Conservation (phyloP, 305 asterid genomes). For the Fraxinus platypoda region DNA sequence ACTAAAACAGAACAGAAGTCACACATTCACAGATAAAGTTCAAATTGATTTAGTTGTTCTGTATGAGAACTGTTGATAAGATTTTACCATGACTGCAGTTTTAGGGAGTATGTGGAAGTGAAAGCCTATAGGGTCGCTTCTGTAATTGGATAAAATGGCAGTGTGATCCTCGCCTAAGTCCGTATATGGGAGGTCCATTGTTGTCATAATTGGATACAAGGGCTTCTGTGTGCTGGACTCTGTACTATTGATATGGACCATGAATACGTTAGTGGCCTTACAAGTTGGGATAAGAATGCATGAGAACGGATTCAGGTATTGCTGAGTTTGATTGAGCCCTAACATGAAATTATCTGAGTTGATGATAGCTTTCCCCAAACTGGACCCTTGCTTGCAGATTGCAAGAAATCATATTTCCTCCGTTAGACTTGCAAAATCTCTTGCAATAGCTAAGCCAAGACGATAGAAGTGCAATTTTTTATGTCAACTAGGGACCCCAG, state of each 20-base stretch:
- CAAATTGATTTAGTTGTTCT: not conserved
- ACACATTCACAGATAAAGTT: not conserved
- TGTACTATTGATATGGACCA: not conserved
- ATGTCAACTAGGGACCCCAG: not conserved
- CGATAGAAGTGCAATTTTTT: not conserved
- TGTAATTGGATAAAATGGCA: not conserved
- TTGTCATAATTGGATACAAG: not conserved
- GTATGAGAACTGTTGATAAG: not conserved
- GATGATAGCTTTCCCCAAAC: not conserved
- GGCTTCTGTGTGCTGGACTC: not conserved
- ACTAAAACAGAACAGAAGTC: not conserved
- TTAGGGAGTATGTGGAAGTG: not conserved
- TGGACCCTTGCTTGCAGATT: not conserved
- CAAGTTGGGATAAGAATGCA: not conserved
- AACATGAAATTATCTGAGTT: not conserved
- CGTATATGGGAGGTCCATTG: not conserved
- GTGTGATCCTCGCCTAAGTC: not conserved
- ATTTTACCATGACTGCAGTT: not conserved
- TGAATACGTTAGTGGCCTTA: not conserved
- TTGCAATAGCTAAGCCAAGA: not conserved
- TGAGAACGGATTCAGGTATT: not conserved
- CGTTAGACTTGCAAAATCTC: not conserved
- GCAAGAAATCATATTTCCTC: not conserved
- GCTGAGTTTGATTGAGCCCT: not conserved
- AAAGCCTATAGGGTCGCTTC: not conserved